Base-by-base conservation (phyloP, 306 rosid genomes). In the Rosa chinensis region DNA sequence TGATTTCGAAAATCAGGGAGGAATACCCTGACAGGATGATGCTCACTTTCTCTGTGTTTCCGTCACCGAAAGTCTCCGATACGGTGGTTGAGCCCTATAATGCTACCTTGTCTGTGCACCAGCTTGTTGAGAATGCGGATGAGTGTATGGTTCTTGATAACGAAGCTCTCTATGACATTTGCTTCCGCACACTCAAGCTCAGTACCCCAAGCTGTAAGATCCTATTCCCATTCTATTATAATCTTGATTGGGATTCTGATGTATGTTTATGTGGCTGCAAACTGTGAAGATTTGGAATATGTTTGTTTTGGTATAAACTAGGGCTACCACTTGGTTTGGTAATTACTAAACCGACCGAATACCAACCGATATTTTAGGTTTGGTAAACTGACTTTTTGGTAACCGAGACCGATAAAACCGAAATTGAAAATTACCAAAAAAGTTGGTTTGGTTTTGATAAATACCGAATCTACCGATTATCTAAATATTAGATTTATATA, bases 11-110 rank as follows among this genome's bases (percentile, higher is more conserved):
- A 76, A 88, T 90, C 81, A 84, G 91, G 66, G 94, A 90, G 66
- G 94, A 90, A 73, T 90, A 86, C 45, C 94, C 94, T 0, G 94
- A 88, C 35, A 73, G 94, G 37, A 90, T 90, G 94, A 90, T 90
- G 94, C 90, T 90, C 62, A 90, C 94, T 14, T 90, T 90, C 84
- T 90, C 94, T 0, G 93, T 88, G 11, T 88, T 88, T 17, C 91
- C 91, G 0, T 90, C 86, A 1, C 91, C 87, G 0, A 89, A 89
- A 68, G 92, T 89, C 4, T 89, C 92, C 5, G 94, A 90, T 74
- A 91, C 96, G 0, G 93, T 91, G 0, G 96, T 91, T n/a, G 96
- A 91, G 79, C 96, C 96, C 10, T 91, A 91, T 70, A 91, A 91
- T 43, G 96, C 96, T 0, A 91, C 96, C 8, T 85, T 91, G 39